A percentile compares a stretch with the other conserved stretches of the same genome.
phyloP scores from a whole-genome alignment of 1,284 basidiomycete genomes.

The Apiotrichum montevideense region DNA sequence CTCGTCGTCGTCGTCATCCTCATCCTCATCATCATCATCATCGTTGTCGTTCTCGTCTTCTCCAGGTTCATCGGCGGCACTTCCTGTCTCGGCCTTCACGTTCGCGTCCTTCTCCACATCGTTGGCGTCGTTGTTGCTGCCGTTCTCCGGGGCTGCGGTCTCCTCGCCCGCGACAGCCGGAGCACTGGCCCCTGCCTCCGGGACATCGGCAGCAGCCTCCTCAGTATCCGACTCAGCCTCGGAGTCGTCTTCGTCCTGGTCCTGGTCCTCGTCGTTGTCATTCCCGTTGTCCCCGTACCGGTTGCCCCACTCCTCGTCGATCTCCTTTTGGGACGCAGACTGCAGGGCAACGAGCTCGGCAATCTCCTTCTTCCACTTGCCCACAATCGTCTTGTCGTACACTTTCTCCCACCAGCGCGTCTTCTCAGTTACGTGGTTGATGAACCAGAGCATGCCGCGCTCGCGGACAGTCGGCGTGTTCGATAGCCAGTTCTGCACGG shows the following conservation, averaged over 20 bases:
- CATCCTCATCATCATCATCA: background rate
- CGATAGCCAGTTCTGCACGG: slow-evolving; percentile 1
- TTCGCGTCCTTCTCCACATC: background rate
- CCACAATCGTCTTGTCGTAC: slow-evolving; percentile 6
- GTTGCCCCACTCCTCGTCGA: background rate
- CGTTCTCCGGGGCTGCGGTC: background rate
- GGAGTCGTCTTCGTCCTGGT: background rate
- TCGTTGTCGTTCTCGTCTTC: background rate
- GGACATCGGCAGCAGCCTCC: background rate
- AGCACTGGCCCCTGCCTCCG: background rate
- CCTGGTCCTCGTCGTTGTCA: background rate
- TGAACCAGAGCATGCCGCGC: slow-evolving; percentile 11
- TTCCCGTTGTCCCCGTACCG: background rate
- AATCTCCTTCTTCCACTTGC: slow-evolving; percentile 11
- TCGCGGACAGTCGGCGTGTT: slow-evolving; percentile 10
- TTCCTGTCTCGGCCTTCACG: background rate
- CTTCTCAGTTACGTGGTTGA: slow-evolving; percentile 14
- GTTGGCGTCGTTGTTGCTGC: background rate
- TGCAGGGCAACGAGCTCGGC: background rate
- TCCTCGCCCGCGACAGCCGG: too few relatives aligned
- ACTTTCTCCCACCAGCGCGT: slow-evolving; percentile 8
- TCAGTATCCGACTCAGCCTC: background rate
- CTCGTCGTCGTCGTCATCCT: background rate
- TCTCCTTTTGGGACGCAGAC: background rate
- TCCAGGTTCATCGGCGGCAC: background rate